Conservation (phyloP, 306 rosid species). For the Vicia faba region DNA sequence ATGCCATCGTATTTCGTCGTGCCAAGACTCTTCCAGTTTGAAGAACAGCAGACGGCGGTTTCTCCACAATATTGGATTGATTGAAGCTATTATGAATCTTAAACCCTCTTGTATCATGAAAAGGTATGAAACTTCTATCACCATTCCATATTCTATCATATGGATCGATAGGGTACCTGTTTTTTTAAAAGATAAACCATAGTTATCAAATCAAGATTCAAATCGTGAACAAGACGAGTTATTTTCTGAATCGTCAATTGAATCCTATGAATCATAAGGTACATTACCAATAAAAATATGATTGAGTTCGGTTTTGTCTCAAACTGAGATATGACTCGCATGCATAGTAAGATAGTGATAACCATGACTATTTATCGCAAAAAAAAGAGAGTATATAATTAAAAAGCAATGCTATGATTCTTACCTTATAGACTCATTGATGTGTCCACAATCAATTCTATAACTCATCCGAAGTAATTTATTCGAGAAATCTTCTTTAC, state of each 20-base stretch:
- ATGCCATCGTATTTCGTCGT: constrained; percentile 57
- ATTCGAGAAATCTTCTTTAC: constrained; percentile 51
- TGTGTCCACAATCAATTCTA: constrained; percentile 76
- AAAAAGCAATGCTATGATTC: constrained; percentile 13
- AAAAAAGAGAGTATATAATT: neutral
- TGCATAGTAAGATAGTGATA: neutral
- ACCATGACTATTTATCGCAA: neutral
- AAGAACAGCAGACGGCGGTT: constrained; percentile 63
- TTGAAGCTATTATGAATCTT: constrained; percentile 54
- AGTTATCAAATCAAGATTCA: neutral
- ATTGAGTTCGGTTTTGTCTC: too few relatives aligned
- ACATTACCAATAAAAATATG: too few relatives aligned
- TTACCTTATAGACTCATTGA: constrained; percentile 66
- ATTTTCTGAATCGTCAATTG: neutral
- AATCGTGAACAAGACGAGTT: neutral
- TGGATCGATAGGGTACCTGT: constrained; percentile 80
- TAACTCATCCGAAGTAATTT: constrained; percentile 68
- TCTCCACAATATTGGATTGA: constrained; percentile 49
- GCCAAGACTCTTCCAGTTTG: constrained; percentile 77
- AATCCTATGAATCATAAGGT: neutral
- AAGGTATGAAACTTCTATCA: constrained; percentile 67
- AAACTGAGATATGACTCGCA: neutral
- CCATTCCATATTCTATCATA: constrained; percentile 84
- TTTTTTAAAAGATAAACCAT: constrained; percentile 22
- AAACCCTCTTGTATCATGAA: constrained; percentile 65